Evolutionary conservation across 352 stramenopile species (phyloP).

Genomic region (Phytophthora citricola): DNA sequence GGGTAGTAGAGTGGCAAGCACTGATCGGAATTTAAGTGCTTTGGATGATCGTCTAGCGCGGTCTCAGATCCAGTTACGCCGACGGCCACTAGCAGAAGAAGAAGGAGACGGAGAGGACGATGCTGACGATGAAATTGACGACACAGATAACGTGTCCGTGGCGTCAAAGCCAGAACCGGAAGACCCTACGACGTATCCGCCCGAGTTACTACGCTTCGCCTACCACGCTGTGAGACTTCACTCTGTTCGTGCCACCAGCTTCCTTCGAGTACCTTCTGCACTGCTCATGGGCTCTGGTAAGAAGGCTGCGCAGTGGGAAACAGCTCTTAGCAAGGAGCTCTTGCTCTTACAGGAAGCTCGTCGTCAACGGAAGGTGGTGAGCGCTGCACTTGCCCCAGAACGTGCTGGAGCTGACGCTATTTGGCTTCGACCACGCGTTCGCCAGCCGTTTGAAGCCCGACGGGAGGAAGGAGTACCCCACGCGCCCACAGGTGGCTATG

Average conservation of each 20-base stretch:
- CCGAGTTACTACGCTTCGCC: slow-evolving; percentile 56
- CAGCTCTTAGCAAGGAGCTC: slow-evolving; percentile 65
- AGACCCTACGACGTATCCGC: slow-evolving; percentile 31
- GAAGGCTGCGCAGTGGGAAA: slow-evolving; percentile 37
- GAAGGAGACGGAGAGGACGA: slow-evolving; percentile 25
- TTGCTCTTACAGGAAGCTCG: slow-evolving; percentile 60
- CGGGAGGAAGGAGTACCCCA: slow-evolving; percentile 18
- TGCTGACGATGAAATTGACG: slow-evolving; percentile 21
- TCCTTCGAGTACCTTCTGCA: slow-evolving; percentile 56
- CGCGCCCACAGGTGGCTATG: slow-evolving; percentile 36
- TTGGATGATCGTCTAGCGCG: slow-evolving; percentile 39
- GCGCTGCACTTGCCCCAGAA: slow-evolving; percentile 26
- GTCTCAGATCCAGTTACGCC: slow-evolving; percentile 28
- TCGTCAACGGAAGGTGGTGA: slow-evolving; percentile 46
- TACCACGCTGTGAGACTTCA: slow-evolving; percentile 65
- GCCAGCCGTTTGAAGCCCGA: slow-evolving; percentile 34
- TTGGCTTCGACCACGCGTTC: slow-evolving; percentile 41
- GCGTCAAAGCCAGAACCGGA: slow-evolving; percentile 10
- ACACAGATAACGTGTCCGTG: slow-evolving; percentile 8
- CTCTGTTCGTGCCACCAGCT: slow-evolving; percentile 66
- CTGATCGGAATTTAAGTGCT: slow-evolving; percentile 38
- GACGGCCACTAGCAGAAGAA: slow-evolving; percentile 6
- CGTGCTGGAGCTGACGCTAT: slow-evolving; percentile 35
- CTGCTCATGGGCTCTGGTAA: slow-evolving; percentile 35
- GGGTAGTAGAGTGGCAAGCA: slow-evolving; percentile 12